These are phyloP conservation scores for Auriscalpium vulgare DNA, from an alignment of 768 basidiomycete species.

Conservation along the genomic window DNA sequence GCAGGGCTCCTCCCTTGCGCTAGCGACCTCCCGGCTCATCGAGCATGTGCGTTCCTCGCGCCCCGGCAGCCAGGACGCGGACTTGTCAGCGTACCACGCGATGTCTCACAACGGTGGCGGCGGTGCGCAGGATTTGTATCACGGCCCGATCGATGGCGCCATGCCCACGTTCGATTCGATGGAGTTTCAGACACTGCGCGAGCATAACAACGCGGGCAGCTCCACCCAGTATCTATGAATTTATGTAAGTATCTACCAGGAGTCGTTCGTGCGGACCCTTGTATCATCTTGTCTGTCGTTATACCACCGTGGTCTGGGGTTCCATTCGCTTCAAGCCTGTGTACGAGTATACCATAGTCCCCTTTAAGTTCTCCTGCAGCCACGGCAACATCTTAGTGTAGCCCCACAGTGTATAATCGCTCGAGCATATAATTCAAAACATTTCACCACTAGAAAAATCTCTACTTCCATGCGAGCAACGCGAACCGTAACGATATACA, in stretches of 20 bases:
- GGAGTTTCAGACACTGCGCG: slow-evolving; percentile 26
- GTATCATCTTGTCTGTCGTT: slow-evolving; percentile 1
- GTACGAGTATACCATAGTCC: no score
- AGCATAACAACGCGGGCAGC: slow-evolving; percentile 15
- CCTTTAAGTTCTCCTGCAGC: no score
- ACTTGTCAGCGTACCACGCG: no score
- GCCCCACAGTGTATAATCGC: no score
- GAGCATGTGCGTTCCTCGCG: background rate
- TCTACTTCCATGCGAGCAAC: no score
- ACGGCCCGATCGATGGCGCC: background rate
- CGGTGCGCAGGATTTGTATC: background rate
- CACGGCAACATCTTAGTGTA: no score
- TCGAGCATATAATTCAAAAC: no score
- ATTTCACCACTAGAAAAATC: no score
- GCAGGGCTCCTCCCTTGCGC: background rate
- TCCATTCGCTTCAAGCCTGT: no score
- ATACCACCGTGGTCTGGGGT: background rate
- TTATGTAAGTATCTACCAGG: background rate
- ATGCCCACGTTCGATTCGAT: slow-evolving; percentile 23
- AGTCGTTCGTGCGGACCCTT: background rate
- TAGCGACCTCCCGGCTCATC: background rate
- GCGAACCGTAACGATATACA: no score
- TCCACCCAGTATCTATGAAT: slow-evolving; percentile 9
- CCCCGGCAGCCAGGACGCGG: no score
- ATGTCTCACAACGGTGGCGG: no score